These are phyloP conservation scores for Jasminum sambac DNA, from an alignment of 257 asterid species.

Conservation along the genomic window DNA sequence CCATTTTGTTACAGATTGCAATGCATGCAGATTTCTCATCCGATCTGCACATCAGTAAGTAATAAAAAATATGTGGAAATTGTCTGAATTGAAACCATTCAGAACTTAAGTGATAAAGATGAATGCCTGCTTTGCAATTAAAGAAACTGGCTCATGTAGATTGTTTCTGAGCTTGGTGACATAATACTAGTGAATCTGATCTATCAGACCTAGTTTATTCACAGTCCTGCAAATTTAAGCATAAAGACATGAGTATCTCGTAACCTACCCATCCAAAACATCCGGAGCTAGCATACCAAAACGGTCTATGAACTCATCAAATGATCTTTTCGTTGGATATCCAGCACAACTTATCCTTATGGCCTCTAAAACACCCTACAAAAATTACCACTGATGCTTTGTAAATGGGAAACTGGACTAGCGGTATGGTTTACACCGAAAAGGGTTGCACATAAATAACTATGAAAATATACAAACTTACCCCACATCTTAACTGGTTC, in stretches of 20 bases:
- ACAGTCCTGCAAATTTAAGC: conserved; percentile 21
- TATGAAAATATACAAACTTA: conserved; percentile 38
- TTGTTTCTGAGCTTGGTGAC: conserved; percentile 5
- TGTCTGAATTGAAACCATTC: neutral
- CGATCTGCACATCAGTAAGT: conserved; percentile 40
- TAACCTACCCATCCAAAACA: conserved; percentile 70
- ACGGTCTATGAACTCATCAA: conserved; percentile 92
- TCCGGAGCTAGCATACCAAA: conserved; percentile 90
- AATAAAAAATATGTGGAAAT: conserved; percentile 2
- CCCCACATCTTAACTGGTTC: conserved; percentile 93
- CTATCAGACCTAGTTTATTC: conserved; percentile 1
- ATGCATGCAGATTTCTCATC: conserved; percentile 87
- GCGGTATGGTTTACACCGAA: neutral
- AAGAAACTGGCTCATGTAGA: neutral
- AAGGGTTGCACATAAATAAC: conserved; percentile 7
- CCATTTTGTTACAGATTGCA: conserved; percentile 76
- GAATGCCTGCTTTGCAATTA: neutral
- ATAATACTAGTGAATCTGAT: conserved; percentile 5
- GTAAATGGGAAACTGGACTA: conserved; percentile 17
- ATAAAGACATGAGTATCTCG: conserved; percentile 23
- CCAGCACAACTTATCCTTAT: conserved; percentile 98
- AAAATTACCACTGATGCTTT: conserved; percentile 29
- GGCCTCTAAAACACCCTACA: conserved; percentile 95
- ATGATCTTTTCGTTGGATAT: conserved; percentile 89
- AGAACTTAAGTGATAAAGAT: neutral